Conservation (phyloP, 768 basidiomycete species). For the Tremella yokohamensis region DNA sequence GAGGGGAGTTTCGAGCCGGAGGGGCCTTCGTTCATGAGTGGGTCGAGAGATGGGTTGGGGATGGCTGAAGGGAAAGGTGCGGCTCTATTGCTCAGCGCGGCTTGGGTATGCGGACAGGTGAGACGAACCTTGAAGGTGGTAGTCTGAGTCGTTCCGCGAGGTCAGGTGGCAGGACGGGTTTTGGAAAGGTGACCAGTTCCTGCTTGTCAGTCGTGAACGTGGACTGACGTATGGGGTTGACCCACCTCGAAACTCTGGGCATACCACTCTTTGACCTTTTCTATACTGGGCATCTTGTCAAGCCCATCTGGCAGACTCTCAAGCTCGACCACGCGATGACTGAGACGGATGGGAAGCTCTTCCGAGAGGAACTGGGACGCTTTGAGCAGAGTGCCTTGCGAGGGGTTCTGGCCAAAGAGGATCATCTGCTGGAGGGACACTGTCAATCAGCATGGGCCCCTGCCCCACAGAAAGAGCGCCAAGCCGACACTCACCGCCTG, state of each 20-base stretch:
- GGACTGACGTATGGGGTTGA: constrained; percentile 10
- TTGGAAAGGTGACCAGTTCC: constrained; percentile 86
- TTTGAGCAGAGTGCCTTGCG: constrained; percentile 86
- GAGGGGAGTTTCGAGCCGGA: constrained; percentile 27
- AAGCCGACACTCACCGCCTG: constrained; percentile 64
- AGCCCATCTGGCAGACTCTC: constrained; percentile 90
- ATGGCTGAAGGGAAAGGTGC: constrained; percentile 67
- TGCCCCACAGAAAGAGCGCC: background rate
- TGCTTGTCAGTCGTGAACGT: constrained; percentile 44
- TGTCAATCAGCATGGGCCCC: constrained; percentile 42
- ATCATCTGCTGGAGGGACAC: constrained; percentile 98
- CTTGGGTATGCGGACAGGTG: background rate
- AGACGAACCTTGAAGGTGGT: constrained; percentile 37
- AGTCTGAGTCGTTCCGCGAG: constrained; percentile 60
- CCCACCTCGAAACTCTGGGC: constrained; percentile 94
- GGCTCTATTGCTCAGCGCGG: background rate
- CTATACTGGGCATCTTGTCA: constrained; percentile 83
- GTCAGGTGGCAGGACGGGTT: constrained; percentile 65
- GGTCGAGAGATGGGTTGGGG: constrained; percentile 48
- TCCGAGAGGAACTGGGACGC: constrained; percentile 61
- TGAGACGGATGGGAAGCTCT: constrained; percentile 89
- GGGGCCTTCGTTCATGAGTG: constrained; percentile 44
- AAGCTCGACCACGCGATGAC: constrained; percentile 92
- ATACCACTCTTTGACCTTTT: constrained; percentile 95
- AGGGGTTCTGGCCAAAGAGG: constrained; percentile 91